Percentiles rank a stretch among this genome's conserved stretches.
These are phyloP conservation scores for Chamaecrista fasciculata DNA, from an alignment of 306 rosid species.

Conservation along the genomic window DNA sequence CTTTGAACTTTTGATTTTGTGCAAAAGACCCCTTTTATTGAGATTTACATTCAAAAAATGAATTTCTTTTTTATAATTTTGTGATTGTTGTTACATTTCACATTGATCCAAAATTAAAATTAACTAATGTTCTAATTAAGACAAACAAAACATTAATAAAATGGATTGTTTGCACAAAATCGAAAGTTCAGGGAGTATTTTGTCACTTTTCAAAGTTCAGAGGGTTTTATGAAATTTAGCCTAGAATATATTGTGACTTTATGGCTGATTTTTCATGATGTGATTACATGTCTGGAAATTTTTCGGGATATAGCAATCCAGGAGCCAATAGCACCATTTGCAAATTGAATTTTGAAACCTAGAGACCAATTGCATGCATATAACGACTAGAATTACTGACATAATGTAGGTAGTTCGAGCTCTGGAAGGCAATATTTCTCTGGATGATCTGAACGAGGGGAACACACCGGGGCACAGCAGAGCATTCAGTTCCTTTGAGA, in stretches of 20 bases:
- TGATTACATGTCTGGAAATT: not conserved
- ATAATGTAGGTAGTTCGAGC: conserved; percentile 64
- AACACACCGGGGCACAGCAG: conserved; percentile 57
- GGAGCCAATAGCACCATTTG: not conserved
- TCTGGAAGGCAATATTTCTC: conserved; percentile 75
- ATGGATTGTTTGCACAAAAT: too few relatives aligned
- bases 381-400: conserved; percentile 5
- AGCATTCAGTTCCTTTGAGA: conserved; percentile 54
- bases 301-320: not conserved
- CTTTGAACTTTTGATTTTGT: too few relatives aligned
- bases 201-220: too few relatives aligned
- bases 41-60: too few relatives aligned
- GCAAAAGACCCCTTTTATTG: too few relatives aligned
- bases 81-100: too few relatives aligned
- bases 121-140: too few relatives aligned
- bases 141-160: too few relatives aligned
- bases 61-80: too few relatives aligned
- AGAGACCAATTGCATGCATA: not conserved
- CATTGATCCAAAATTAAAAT: too few relatives aligned
- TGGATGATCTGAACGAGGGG: conserved; percentile 67
- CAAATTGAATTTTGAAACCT: not conserved
- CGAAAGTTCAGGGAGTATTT: too few relatives aligned
- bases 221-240: too few relatives aligned
- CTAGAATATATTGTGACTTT: not conserved
- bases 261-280: not conserved